These are phyloP conservation scores for Aspergillus diversus DNA, from an alignment of 495 filamentous ascomycete genomes.

Conservation along the genomic window DNA sequence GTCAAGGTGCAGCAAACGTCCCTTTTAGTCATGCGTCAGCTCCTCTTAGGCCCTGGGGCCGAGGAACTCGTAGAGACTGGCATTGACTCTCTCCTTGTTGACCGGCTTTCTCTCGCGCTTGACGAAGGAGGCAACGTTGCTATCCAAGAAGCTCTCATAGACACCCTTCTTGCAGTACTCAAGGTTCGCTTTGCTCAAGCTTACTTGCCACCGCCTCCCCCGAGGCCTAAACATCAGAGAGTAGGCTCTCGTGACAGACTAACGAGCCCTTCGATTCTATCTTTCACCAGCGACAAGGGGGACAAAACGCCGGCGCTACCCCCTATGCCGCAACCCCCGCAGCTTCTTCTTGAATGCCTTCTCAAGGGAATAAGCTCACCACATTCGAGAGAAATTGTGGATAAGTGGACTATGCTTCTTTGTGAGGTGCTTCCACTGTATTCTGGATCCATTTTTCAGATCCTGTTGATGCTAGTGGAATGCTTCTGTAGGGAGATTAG, in stretches of 20 bases:
- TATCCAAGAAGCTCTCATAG: conserved; percentile 74
- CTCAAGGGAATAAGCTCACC: conserved; percentile 77
- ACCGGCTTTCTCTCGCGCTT: conserved; percentile 67
- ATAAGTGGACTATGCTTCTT: conserved; percentile 91
- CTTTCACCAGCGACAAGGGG: conserved; percentile 50
- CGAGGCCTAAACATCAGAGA: conserved; percentile 47
- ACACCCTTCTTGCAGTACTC: conserved; percentile 71
- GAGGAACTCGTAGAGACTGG: conserved; percentile 67
- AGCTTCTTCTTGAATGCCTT: conserved; percentile 78
- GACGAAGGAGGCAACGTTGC: conserved; percentile 43
- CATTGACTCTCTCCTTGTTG: conserved; percentile 73
- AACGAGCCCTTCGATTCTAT: conserved; percentile 51
- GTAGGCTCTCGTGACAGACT: conserved; percentile 48
- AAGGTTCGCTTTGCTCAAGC: conserved; percentile 63
- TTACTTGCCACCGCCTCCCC: conserved; percentile 40
- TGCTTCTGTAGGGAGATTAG: conserved; percentile 79
- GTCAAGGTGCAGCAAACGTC: conserved; percentile 66
- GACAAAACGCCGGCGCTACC: conserved; percentile 40
- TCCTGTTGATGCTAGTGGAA: conserved; percentile 86
- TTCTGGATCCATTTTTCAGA: conserved; percentile 81
- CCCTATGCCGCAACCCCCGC: conserved; percentile 60
- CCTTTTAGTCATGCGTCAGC: conserved; percentile 71
- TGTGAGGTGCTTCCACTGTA: conserved; percentile 82
- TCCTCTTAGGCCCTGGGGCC: conserved; percentile 72
- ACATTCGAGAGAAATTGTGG: conserved; percentile 75